Conservation (phyloP, 2,329 filamentous ascomycete species). For the Colletotrichum paranaense region DNA sequence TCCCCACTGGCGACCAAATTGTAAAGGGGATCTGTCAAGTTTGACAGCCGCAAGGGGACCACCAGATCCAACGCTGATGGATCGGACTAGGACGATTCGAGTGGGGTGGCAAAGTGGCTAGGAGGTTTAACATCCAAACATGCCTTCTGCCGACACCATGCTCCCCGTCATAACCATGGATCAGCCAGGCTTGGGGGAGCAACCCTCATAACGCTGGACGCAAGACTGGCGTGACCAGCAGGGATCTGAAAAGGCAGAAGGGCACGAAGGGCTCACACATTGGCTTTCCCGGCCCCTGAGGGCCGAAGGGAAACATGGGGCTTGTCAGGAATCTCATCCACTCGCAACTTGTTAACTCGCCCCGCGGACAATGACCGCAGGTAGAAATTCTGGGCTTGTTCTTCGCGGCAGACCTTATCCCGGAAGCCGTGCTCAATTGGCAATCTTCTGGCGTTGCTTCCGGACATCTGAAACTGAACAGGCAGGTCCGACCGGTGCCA, state of each 20-base stretch:
- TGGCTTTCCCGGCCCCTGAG: constrained; percentile 25
- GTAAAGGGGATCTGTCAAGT: constrained; percentile 36
- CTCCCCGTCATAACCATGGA: constrained; percentile 26
- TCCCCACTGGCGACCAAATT: constrained; percentile 25
- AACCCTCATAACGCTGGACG: constrained; percentile 21
- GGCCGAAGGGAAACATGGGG: constrained; percentile 9
- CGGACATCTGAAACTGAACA: constrained; percentile 34
- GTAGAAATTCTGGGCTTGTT: constrained; percentile 15
- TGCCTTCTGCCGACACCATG: constrained; percentile 29
- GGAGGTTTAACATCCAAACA: constrained; percentile 33
- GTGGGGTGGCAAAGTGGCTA: constrained; percentile 32
- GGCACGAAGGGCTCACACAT: neutral
- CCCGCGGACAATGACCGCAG: constrained; percentile 24
- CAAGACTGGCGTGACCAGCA: constrained; percentile 35
- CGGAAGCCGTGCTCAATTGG: constrained; percentile 29
- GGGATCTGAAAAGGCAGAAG: constrained; percentile 10
- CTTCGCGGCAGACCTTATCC: constrained; percentile 12
- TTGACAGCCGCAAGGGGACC: constrained; percentile 35
- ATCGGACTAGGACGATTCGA: constrained; percentile 30
- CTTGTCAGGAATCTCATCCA: constrained; percentile 18
- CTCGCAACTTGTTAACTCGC: constrained; percentile 19
- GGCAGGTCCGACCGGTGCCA: constrained; percentile 30
- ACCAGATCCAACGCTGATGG: constrained; percentile 35
- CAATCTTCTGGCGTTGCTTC: constrained; percentile 32
- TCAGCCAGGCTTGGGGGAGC: constrained; percentile 23